Evolutionary conservation across 2,329 filamentous ascomycete species (phyloP), one percentile per base, ranked within the genome.

Genomic region (Sporothrix brasiliensis): DNA sequence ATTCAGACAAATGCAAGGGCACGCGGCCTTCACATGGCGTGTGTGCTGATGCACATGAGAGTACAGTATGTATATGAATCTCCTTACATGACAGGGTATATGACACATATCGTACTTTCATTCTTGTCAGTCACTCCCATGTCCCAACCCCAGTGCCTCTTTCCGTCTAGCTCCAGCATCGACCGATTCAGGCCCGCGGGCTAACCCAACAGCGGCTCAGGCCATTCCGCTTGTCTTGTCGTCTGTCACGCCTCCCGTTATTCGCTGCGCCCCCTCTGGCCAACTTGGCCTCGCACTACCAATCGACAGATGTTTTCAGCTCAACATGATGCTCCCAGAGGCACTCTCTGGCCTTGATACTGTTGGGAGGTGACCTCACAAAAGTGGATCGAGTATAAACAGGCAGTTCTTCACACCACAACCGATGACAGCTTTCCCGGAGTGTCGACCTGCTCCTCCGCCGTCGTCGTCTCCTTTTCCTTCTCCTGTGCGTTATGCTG

Each of bases 201-300:
- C 61, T 50, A 65, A 50, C 44, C 69, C 74, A 71, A 73, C 69
- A 71, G 47, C 66, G 58, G 71, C 77, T 79, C 77, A 76, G 75
- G 71, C 77, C 77, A 78, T 77, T 77, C 77, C 73, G 73, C 73
- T 72, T 73, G 73, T 73, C 75, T 74, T 72, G 70, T 71, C 73
- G 66, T 73, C 72, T 66, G 74, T 71, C 73, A 60, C 73, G 70
- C 69, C 72, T 68, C 61, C 67, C 34, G 56, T 66, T 39, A 67
- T 58, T 56, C 47, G 58, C 70, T 71, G 63, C 67, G 67, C 68
- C 67, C 52, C 21, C 67, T 56, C 44, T 60, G 34, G 27, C 67
- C 60, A 19, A 49, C 34, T 53, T 44, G 52, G 63, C 41, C 68
- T 72, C 58, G 68, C 50, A 41, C 67, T 69, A 72, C 56, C 54